phyloP scores from a whole-genome alignment of 805 yeast species.

The Pichia eremophila region DNA sequence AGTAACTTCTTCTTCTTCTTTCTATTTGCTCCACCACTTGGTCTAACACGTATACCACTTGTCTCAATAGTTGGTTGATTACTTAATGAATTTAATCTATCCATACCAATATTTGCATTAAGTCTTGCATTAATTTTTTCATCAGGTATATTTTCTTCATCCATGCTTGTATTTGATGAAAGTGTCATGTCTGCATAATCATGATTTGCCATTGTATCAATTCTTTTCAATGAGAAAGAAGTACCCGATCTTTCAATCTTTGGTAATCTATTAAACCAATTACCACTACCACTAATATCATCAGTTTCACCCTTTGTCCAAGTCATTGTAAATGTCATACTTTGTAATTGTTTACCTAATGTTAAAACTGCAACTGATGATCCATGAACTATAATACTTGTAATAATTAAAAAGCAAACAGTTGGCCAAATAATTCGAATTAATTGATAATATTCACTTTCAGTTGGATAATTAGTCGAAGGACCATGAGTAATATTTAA shows the following conservation, averaged over 20 bases:
- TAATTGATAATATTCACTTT: slow-evolving; percentile 21
- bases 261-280: slow-evolving; percentile 89
- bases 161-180: slow-evolving; percentile 8
- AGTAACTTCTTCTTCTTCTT: slow-evolving; percentile 40
- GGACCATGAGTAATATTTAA: slow-evolving; percentile 29
- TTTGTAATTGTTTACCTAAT: slow-evolving; percentile 77
- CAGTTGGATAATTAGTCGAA: slow-evolving; percentile 22
- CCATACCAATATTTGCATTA: slow-evolving; percentile 13
- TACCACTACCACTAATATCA: slow-evolving; percentile 38
- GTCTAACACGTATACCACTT: slow-evolving; percentile 43
- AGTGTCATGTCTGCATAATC: slow-evolving; percentile 3
- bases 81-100: slow-evolving; percentile 1
- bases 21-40: slow-evolving; percentile 67
- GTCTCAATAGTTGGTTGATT: slow-evolving; percentile 8
- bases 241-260: slow-evolving; percentile 63
- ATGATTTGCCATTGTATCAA: slow-evolving; percentile 46
- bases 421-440: slow-evolving; percentile 39
- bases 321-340: slow-evolving; percentile 88
- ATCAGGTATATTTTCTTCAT: slow-evolving; percentile 1
- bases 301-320: slow-evolving; percentile 59
- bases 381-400: slow-evolving; percentile 53
- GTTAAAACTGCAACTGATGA: slow-evolving; percentile 51
- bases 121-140: slow-evolving; percentile 17
- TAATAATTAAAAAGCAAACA: slow-evolving; percentile 42
- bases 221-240: slow-evolving; percentile 71